phyloP scores from a whole-genome alignment of 2,329 filamentous ascomycete genomes.

The Meredithiella fracta region DNA sequence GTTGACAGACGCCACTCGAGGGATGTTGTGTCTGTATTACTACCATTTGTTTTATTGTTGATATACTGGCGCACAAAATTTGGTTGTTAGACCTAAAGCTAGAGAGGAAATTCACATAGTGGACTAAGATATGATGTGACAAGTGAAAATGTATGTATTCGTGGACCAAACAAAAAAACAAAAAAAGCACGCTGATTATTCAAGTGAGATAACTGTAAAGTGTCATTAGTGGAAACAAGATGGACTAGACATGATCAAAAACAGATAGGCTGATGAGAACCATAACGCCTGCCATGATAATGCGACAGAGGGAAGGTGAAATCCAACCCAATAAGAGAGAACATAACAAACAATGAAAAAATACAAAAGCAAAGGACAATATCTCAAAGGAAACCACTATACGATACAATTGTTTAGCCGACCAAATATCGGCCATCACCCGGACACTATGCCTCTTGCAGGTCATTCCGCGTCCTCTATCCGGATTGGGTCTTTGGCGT shows the following conservation, averaged over 20 bases:
- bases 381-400: neutral
- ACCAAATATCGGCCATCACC: neutral
- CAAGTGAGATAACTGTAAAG: too few relatives aligned
- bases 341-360: neutral
- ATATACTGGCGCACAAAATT: slow-evolving; percentile 4
- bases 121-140: too few relatives aligned
- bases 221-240: neutral
- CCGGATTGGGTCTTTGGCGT: neutral
- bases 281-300: neutral
- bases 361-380: neutral
- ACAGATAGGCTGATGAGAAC: neutral
- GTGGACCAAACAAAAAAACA: neutral
- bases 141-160: too few relatives aligned
- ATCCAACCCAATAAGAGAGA: neutral
- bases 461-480: too few relatives aligned
- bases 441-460: neutral
- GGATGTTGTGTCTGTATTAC: neutral
- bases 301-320: neutral
- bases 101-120: too few relatives aligned
- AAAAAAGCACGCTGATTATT: neutral
- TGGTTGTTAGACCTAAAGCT: neutral
- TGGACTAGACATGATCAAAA: neutral
- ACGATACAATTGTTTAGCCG: neutral
- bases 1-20: neutral
- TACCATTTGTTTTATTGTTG: slow-evolving; percentile 4